Conservation (phyloP, 352 stramenopile species). For the Blastocystis sp. region DNA sequence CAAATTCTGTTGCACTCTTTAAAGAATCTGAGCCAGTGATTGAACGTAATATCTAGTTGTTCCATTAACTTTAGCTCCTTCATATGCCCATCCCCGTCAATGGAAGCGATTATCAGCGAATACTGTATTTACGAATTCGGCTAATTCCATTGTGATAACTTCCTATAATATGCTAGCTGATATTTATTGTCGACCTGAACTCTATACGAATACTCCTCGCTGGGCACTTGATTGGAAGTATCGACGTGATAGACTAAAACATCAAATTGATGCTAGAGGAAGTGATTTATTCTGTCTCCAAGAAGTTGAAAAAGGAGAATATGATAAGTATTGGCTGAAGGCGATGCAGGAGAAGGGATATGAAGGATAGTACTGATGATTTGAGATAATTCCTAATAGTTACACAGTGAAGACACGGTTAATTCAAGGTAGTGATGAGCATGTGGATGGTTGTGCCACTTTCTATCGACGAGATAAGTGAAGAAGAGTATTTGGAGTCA, state of each 20-base stretch:
- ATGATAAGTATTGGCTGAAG: constrained; percentile 90
- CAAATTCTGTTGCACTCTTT: not conserved
- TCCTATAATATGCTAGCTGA: constrained; percentile 87
- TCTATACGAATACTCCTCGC: constrained; percentile 93
- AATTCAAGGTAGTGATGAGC: constrained; percentile 91
- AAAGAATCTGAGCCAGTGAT: not conserved
- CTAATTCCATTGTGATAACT: not conserved
- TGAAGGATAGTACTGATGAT: constrained; percentile 82
- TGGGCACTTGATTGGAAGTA: constrained; percentile 95
- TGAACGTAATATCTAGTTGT: not conserved
- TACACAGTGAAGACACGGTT: constrained; percentile 95
- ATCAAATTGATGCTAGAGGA: constrained; percentile 84
- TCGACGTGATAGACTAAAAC: constrained; percentile 82
- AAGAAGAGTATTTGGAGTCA: constrained; percentile 70
- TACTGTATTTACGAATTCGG: no score
- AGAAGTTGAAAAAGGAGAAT: constrained; percentile 97
- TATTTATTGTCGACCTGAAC: constrained; percentile 83
- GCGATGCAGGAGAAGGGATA: constrained; percentile 90
- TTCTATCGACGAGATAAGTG: constrained; percentile 92
- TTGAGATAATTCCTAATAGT: not conserved
- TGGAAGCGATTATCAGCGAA: not conserved
- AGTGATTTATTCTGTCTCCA: constrained; percentile 95
- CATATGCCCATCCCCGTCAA: not conserved
- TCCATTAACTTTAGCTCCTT: not conserved
- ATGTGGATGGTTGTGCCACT: constrained; percentile 93